Evolutionary conservation across 257 asterid species (phyloP), one percentile per base, ranked within the genome.

Genomic region (Paulownia fortunei): DNA sequence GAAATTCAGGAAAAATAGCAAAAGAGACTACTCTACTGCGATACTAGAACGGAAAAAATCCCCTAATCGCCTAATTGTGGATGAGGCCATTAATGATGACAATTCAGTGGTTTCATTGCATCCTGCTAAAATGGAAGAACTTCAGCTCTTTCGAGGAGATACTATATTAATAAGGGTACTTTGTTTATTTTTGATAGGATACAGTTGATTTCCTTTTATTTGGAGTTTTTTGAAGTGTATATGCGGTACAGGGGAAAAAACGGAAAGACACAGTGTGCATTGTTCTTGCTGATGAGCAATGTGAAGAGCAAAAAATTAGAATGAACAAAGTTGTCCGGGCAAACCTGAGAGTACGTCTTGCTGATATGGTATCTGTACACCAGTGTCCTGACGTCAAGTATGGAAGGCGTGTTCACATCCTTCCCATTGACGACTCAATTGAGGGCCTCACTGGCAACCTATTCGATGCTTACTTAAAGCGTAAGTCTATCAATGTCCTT

Each of bases 271-370:
- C 87, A 1, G 54, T 87, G 32, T 87, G 88, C 76, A 63, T 87
- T 37, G 87, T 62, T 54, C 87, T 84, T 47, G 87, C 79, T 27
- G 90, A 87, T 36, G 87, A 77, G 63, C 80, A 75, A 54, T 86
- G 90, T 8, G 90, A 84, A 6, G 86, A 84, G 79, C 75, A 76
- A 1, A 84, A 86, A 73, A 80, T 82, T 58, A 52, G 83, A 79
- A 87, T 87, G 85, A 87, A 84, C 84, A 86, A 82, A 80, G 90
- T 86, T 47, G 85, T 84, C 36, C 79, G 90, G 47, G 74, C 85
- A 3, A 86, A 86, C 72, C 82, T 86, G 5, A 74, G 87, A 1
- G 90, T 84, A 0, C 86, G 79, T 49, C 84, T 84, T 2, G 24
- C 82, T 18, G 88, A 86, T 44, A 79, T 82, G 79, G 85, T 86